Evolutionary conservation across 805 yeast genomes (phyloP), one percentile per base, ranked within the genome.

Genomic region (Pichia cephalocereana): DNA sequence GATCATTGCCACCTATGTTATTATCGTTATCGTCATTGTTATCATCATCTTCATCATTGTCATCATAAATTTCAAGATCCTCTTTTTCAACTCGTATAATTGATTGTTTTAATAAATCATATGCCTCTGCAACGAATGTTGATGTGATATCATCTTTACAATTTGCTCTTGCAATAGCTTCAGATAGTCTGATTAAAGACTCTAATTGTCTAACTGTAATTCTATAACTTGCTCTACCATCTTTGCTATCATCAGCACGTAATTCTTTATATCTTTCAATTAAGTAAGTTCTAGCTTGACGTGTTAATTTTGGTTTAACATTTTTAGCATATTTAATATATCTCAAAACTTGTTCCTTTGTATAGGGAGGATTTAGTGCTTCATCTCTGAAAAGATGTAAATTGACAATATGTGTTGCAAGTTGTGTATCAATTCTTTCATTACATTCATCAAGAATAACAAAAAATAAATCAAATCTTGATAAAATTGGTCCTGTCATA

Each of bases 401-500:
- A 57, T 85, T 87, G 31, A 93, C 96, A 60, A 93, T 93, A 63
- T 93, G 98, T 34, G 82, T 76, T 0, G 99, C 97, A 52, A 93
- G 71, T 57, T 86, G 86, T 0, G 95, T 83, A 64, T 93, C 99
- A 40, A 89, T 77, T 56, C 82, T 77, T 60, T 87, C 96, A 61
- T 91, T 91, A 64, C 96, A 86, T 60, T 93, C 98, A 67, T 91
- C 99, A 54, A 93, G 71, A 46, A 93, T 83, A 28, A 93, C 97
- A 61, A 93, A 93, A 64, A 93, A 93, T 54, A 93, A 69, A 68
- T 93, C 99, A 65, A 93, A 93, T 68, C 99, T 81, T 31, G 98
- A 91, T 96, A 93, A 93, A 63, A 93, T 93, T 2, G 99, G 99
- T 1, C 97, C 98, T 15, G 96, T 86, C 96, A 93, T 88, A 60